These are phyloP conservation scores for Phallus indusiatus DNA, from an alignment of 768 basidiomycete species.

Conservation along the genomic window DNA sequence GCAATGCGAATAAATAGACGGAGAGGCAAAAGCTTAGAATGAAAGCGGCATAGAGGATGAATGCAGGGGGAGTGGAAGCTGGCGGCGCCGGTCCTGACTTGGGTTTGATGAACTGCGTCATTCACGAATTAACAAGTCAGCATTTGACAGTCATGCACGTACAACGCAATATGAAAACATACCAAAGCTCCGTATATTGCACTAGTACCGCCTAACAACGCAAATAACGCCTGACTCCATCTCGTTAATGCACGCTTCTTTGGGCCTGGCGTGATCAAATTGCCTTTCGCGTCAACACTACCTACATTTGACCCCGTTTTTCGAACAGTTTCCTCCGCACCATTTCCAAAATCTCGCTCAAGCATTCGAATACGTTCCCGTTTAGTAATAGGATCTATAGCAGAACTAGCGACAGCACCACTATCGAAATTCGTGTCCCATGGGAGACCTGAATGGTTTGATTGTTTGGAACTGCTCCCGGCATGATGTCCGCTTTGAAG, in stretches of 20 bases:
- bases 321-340: slow-evolving; percentile 31
- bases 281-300: slow-evolving; percentile 47
- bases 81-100: slow-evolving; percentile 38
- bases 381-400: slow-evolving; percentile 28
- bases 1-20: slow-evolving; percentile 47
- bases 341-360: slow-evolving; percentile 53
- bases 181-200: slow-evolving; percentile 58
- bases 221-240: slow-evolving; percentile 38
- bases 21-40: slow-evolving; percentile 41
- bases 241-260: slow-evolving; percentile 45
- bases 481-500: not conserved
- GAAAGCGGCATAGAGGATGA: slow-evolving; percentile 48
- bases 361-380: slow-evolving; percentile 66
- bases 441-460: slow-evolving; percentile 5
- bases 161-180: slow-evolving; percentile 17
- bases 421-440: slow-evolving; percentile 5
- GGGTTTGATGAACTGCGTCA: slow-evolving; percentile 44
- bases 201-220: slow-evolving; percentile 42
- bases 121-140: slow-evolving; percentile 6
- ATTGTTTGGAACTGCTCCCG: not conserved
- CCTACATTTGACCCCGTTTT: slow-evolving; percentile 34
- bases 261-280: slow-evolving; percentile 54
- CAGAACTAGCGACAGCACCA: not conserved
- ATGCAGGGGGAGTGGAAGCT: slow-evolving; percentile 43
- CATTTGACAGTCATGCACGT: not conserved